These are phyloP conservation scores for Groenewaldozyma sp. DNA, from an alignment of 1,139 yeast species.

Conservation along the genomic window DNA sequence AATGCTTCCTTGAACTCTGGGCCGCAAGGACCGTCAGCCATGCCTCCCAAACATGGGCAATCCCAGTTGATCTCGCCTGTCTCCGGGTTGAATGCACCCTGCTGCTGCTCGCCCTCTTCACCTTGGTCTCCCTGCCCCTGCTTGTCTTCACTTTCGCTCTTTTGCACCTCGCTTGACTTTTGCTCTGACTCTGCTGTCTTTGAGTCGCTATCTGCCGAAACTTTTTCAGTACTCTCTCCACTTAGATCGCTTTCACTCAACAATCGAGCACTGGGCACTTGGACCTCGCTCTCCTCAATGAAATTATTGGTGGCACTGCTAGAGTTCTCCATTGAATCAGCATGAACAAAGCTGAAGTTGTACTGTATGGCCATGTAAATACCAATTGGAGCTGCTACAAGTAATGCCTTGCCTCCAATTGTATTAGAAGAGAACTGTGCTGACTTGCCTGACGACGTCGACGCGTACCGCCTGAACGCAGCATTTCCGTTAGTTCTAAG, in stretches of 20 bases:
- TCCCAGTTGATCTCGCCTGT: constrained; percentile 99
- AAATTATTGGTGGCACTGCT: constrained; percentile 3
- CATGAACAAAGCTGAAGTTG: background rate
- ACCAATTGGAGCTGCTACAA: background rate
- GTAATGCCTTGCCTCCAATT: background rate
- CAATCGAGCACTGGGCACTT: constrained; percentile 1
- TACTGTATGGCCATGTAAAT: constrained; percentile 1
- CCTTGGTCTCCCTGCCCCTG: no score
- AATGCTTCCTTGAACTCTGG: constrained; percentile 96
- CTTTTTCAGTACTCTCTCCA: background rate
- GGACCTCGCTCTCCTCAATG: constrained; percentile 7
- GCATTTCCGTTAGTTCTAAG: no score
- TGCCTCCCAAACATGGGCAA: constrained; percentile 98
- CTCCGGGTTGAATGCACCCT: constrained; percentile 87
- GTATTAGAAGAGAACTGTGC: background rate
- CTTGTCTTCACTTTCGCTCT: constrained; percentile 5
- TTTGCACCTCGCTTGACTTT: constrained; percentile 7
- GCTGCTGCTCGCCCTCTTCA: constrained; percentile 13
- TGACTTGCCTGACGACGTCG: background rate
- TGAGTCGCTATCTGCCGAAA: background rate
- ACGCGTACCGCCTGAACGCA: background rate
- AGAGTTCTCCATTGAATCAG: background rate
- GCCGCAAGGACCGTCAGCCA: constrained; percentile 99
- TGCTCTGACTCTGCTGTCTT: constrained; percentile 8
- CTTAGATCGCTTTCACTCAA: constrained; percentile 2